These are phyloP conservation scores for Globisporangium echinulatum DNA, from an alignment of 352 stramenopile species.

Conservation along the genomic window DNA sequence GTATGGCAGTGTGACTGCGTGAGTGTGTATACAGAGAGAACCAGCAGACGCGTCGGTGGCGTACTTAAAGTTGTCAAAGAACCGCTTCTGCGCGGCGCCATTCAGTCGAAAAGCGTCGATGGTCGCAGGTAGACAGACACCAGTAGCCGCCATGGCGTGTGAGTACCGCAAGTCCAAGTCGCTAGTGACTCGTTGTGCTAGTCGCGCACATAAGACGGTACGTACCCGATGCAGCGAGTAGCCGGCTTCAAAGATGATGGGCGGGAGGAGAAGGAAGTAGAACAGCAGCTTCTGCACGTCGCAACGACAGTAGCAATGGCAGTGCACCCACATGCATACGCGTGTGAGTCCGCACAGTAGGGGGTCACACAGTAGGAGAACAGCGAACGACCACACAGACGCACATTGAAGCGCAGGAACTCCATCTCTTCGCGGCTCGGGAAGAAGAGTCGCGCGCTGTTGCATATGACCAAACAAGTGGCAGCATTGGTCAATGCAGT, in stretches of 20 bases:
- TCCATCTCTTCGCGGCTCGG: conserved; percentile 85
- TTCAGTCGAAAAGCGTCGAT: no score
- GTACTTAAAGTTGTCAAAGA: conserved; percentile 95
- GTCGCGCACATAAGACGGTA: neutral
- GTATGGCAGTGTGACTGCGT: no score
- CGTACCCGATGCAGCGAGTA: conserved; percentile 86
- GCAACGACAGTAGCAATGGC: neutral
- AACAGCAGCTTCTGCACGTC: conserved; percentile 84
- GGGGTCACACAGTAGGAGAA: neutral
- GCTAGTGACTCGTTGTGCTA: no score
- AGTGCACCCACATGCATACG: neutral
- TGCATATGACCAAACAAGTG: no score
- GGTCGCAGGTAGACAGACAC: no score
- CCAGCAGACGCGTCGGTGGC: neutral
- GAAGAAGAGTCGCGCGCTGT: conserved; percentile 77
- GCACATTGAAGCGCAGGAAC: conserved; percentile 85
- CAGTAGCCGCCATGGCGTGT: no score
- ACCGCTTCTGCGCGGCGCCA: conserved; percentile 60
- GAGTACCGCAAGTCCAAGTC: no score
- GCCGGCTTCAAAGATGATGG: conserved; percentile 97
- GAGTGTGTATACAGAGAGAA: no score
- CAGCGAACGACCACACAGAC: neutral
- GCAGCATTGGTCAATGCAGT: no score
- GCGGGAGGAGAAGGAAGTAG: conserved; percentile 95
- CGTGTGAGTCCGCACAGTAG: no score